A percentile compares a stretch with the other conserved stretches of the same genome.
These are phyloP conservation scores for Delitschia confertaspora DNA, from an alignment of 495 filamentous ascomycete species.

Conservation along the genomic window DNA sequence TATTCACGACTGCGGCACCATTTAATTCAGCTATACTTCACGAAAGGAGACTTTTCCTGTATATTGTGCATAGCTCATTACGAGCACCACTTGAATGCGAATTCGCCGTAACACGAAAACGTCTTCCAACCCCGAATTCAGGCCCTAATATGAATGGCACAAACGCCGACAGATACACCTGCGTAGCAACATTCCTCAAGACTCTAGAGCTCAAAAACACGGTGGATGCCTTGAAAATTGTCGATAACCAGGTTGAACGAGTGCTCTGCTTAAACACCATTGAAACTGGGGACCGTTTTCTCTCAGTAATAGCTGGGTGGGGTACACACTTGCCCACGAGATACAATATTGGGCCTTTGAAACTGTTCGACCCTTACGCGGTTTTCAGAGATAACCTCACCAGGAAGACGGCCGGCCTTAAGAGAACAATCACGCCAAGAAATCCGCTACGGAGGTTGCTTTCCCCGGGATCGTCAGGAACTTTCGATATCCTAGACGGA, in stretches of 20 bases:
- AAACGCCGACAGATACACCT: conserved; percentile 9
- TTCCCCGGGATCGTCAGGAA: conserved; percentile 4
- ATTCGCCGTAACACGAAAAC: conserved; percentile 19
- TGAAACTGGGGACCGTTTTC: conserved; percentile 8
- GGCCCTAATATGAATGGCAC: conserved; percentile 1
- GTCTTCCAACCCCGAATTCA: conserved; percentile 12
- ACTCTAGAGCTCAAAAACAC: conserved; percentile 4
- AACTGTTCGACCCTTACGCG: conserved; percentile 21
- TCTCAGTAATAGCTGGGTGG: conserved; percentile 22
- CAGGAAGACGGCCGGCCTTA: conserved; percentile 15
- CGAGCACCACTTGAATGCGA: conserved; percentile 20
- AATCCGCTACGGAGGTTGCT: conserved; percentile 4
- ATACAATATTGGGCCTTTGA: conserved; percentile 9
- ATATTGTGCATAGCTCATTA: conserved; percentile 13
- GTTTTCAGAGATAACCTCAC: conserved; percentile 9
- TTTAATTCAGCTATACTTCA: conserved; percentile 22
- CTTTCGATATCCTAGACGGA: conserved; percentile 22
- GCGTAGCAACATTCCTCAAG: conserved; percentile 13
- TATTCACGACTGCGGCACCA: conserved; percentile 14
- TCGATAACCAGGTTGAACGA: conserved; percentile 16
- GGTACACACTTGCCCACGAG: conserved; percentile 14
- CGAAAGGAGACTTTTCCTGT: conserved; percentile 16
- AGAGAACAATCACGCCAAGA: conserved; percentile 15
- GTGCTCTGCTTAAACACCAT: conserved; percentile 5
- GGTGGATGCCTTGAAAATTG: conserved; percentile 15